Evolutionary conservation across 257 asterid genomes (phyloP).

Genomic region (Prunella vulgaris): DNA sequence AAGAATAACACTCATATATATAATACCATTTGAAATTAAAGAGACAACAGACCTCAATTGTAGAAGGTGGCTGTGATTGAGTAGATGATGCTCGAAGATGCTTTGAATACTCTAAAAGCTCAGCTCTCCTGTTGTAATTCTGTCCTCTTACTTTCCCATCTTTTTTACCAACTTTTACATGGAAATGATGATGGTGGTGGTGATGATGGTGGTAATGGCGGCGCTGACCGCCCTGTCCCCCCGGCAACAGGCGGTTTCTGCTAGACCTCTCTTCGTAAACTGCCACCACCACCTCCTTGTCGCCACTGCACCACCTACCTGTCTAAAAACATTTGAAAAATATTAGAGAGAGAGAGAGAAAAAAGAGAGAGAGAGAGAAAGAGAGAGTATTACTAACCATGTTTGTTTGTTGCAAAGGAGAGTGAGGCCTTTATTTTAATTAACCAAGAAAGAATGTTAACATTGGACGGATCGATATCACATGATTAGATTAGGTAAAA

Average conservation of each 20-base stretch:
- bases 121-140: slow-evolving; percentile 39
- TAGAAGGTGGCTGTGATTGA: not conserved
- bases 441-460: not conserved
- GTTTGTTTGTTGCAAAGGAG: not conserved
- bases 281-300: not conserved
- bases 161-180: too few relatives aligned
- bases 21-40: not conserved
- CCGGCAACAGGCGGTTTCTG: not conserved
- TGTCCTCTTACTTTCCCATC: slow-evolving; percentile 23
- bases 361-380: not conserved
- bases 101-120: slow-evolving; percentile 44
- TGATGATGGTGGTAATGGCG: not conserved
- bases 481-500: not conserved
- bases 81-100: slow-evolving; percentile 33
- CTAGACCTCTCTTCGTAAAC: not conserved
- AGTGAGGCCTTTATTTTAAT: not conserved
- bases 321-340: not conserved
- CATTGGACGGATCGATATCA: not conserved
- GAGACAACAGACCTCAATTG: not conserved
- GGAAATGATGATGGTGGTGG: slow-evolving; percentile 15
- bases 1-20: too few relatives aligned
- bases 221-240: not conserved
- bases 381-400: not conserved
- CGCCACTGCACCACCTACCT: not conserved
- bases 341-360: not conserved